phyloP scores from a whole-genome alignment of 495 filamentous ascomycete species.

The Elasticomyces elasticus region DNA sequence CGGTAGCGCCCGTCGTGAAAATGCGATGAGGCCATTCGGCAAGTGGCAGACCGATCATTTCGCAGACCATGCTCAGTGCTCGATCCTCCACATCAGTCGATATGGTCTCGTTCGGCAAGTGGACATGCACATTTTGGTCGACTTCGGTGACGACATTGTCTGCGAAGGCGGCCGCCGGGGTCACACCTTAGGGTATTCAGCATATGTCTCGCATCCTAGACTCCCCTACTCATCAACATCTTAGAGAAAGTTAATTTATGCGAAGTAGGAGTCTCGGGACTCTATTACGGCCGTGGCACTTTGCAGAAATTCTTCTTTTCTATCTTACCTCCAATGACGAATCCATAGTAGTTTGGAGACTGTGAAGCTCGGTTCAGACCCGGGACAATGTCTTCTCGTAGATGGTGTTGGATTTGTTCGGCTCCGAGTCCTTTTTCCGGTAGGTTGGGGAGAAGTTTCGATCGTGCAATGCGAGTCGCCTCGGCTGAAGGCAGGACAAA shows the following conservation, averaged over 20 bases:
- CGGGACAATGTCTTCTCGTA: conserved; percentile 54
- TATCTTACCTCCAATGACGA: conserved; percentile 84
- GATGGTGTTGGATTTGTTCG: conserved; percentile 37
- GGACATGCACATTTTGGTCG: conserved; percentile 81
- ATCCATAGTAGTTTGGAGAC: conserved; percentile 69
- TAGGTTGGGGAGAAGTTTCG: conserved; percentile 27
- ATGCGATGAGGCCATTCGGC: conserved; percentile 48
- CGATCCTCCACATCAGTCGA: conserved; percentile 64
- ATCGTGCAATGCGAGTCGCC: conserved; percentile 17
- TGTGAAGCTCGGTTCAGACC: conserved; percentile 54
- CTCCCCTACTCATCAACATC: too few relatives aligned
- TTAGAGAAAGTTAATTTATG: too few relatives aligned
- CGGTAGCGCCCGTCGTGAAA: conserved; percentile 86
- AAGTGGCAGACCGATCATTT: conserved; percentile 53
- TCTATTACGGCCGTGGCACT: too few relatives aligned
- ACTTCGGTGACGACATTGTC: conserved; percentile 68
- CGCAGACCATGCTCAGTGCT: conserved; percentile 57
- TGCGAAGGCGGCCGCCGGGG: conserved; percentile 73
- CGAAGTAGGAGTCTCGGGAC: too few relatives aligned
- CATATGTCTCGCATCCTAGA: too few relatives aligned
- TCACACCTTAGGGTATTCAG: too few relatives aligned
- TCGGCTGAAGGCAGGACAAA: conserved; percentile 5
- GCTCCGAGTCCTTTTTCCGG: conserved; percentile 38
- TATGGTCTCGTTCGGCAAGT: conserved; percentile 64
- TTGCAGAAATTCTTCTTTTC: too few relatives aligned